These are phyloP conservation scores for Aspergillus calidoustus DNA, from an alignment of 2,329 filamentous ascomycete species.

Conservation along the genomic window DNA sequence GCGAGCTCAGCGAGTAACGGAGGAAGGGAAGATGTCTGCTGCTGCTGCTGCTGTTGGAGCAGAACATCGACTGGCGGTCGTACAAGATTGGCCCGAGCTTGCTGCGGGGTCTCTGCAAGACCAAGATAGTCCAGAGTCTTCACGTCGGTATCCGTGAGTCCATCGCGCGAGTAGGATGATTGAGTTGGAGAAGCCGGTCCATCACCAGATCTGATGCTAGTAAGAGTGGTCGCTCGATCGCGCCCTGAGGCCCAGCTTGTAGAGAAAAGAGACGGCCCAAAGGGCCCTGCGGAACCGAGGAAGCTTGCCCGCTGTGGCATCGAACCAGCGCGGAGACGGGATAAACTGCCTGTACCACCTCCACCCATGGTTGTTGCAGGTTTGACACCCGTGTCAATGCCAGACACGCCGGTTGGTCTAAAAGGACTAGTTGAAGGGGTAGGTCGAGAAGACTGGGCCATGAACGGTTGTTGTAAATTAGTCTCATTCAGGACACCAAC, in stretches of 20 bases:
- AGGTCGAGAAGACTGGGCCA: conserved; percentile 79
- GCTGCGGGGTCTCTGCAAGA: conserved; percentile 89
- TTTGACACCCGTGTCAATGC: conserved; percentile 46
- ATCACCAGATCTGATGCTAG: conserved; percentile 86
- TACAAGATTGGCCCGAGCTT: conserved; percentile 72
- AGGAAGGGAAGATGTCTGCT: conserved; percentile 48
- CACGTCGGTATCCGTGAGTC: conserved; percentile 82
- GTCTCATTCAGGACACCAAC: conserved; percentile 65
- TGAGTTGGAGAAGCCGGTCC: conserved; percentile 85
- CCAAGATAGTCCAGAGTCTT: conserved; percentile 95
- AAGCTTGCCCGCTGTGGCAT: conserved; percentile 87
- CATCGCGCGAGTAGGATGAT: conserved; percentile 84
- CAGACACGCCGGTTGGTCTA: conserved; percentile 61
- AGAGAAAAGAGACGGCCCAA: conserved; percentile 86
- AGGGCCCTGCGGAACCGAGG: conserved; percentile 65
- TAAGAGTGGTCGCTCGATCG: conserved; percentile 83
- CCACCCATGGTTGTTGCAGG: conserved; percentile 50
- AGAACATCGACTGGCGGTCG: conserved; percentile 60
- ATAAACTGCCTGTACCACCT: conserved; percentile 74
- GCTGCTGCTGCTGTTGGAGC: conserved; percentile 57
- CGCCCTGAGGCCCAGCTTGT: conserved; percentile 82
- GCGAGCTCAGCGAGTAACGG: conserved; percentile 74
- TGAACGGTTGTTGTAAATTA: conserved; percentile 61
- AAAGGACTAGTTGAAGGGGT: conserved; percentile 89
- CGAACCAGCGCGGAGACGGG: conserved; percentile 85